A percentile compares a stretch with the other conserved stretches of the same genome.
Conservation (phyloP, 106 monocot genomes). For the Alisma plantagoaquatica region DNA sequence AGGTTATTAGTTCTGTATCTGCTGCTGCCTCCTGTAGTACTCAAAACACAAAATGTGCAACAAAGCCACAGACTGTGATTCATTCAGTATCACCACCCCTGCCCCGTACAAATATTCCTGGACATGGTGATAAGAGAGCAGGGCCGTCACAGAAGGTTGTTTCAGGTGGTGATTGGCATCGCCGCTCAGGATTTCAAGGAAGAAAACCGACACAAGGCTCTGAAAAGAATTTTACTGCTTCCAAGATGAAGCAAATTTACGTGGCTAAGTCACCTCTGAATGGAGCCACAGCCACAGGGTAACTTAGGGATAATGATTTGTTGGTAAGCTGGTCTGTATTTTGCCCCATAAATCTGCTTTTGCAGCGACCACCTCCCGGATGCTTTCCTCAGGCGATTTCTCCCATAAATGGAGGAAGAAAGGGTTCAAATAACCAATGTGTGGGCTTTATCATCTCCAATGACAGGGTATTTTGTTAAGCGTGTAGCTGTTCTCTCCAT, state of each 20-base stretch:
- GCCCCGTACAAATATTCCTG: constrained; percentile 29
- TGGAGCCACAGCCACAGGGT: constrained; percentile 11
- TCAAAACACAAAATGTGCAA: constrained; percentile 4
- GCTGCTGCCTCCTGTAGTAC: constrained; percentile 1
- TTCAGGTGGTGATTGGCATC: constrained; percentile 60
- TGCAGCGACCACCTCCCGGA: too few relatives aligned
- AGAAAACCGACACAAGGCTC: constrained; percentile 26
- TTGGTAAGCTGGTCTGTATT: too few relatives aligned
- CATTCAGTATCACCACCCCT: constrained; percentile 19
- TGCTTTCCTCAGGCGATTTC: too few relatives aligned
- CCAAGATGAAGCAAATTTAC: constrained; percentile 85
- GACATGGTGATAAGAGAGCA: constrained; percentile 22
- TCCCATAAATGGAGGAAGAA: too few relatives aligned
- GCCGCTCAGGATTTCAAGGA: constrained; percentile 43
- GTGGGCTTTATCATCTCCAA: too few relatives aligned
- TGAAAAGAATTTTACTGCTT: constrained; percentile 35
- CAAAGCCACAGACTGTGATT: constrained; percentile 11
- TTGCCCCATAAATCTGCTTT: too few relatives aligned
- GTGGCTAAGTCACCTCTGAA: constrained; percentile 54
- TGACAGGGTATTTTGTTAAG: too few relatives aligned
- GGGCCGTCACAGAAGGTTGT: constrained; percentile 29
- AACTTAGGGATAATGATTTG: too few relatives aligned
- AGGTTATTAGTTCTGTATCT: not conserved
- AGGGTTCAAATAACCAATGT: too few relatives aligned
- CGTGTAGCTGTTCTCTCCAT: too few relatives aligned